phyloP scores from a whole-genome alignment of 495 filamentous ascomycete genomes.

The Aspergillus campestris region DNA sequence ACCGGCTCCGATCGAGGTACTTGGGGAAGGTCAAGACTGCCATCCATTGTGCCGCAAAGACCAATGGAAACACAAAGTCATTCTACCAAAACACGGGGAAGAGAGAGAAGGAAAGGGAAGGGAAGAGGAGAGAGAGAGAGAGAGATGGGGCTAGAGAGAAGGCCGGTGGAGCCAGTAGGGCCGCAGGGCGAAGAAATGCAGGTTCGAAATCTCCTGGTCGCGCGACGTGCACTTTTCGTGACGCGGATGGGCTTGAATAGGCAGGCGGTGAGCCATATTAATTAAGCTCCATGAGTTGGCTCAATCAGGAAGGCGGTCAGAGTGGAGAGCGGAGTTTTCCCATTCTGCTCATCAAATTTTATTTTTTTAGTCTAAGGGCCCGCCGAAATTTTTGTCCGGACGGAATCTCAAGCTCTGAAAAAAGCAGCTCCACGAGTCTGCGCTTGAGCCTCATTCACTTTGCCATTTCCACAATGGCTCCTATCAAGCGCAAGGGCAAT shows the following conservation, averaged over 20 bases:
- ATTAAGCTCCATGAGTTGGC: neutral
- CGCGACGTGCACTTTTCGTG: constrained; percentile 21
- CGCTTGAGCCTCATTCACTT: constrained; percentile 6
- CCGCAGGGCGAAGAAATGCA: constrained; percentile 1
- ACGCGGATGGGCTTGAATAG: constrained; percentile 8
- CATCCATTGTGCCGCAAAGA: constrained; percentile 28
- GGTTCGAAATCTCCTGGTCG: too few species aligned
- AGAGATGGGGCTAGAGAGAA: constrained; percentile 4
- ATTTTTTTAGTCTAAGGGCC: constrained; percentile 25
- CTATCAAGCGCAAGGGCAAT: constrained; percentile 45
- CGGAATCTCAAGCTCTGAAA: constrained; percentile 16
- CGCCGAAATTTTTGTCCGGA: constrained; percentile 21
- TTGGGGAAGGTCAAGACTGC: constrained; percentile 27
- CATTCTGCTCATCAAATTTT: constrained; percentile 20
- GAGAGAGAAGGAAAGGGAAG: constrained; percentile 2
- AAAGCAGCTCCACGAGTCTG: constrained; percentile 14
- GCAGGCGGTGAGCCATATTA: constrained; percentile 14
- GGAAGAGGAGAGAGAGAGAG: neutral
- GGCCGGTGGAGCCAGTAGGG: constrained; percentile 11
- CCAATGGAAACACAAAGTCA: constrained; percentile 14
- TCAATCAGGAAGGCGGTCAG: constrained; percentile 11
- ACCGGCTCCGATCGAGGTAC: constrained; percentile 37
- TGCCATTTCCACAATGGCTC: constrained; percentile 35
- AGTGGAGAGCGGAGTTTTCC: constrained; percentile 12
- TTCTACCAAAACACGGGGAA: constrained; percentile 10